Base-by-base conservation (phyloP, 2,329 filamentous ascomycete species). In the Ophiostoma sp. region DNA sequence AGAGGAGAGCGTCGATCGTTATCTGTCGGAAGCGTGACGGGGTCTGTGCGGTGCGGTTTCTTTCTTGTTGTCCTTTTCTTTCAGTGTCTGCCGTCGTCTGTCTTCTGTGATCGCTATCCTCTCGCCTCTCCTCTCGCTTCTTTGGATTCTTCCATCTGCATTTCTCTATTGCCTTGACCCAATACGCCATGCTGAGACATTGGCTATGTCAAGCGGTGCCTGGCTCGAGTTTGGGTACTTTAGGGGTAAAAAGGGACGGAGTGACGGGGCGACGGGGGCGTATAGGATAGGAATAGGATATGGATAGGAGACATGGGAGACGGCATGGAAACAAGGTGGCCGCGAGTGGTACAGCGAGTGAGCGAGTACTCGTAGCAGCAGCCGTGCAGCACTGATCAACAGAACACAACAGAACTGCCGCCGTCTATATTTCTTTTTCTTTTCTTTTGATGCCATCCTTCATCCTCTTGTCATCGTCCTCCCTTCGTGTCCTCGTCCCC, bases 1-100 rank as follows among this genome's bases (percentile, higher is more conserved):
- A 55, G 47, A 47, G n/a, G 12, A 55, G 47, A 47, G n/a, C n/a
- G 49, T 55, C 49, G 49, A 55, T 55, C 49, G n/a, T 27, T 55
- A 27, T 27, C 49, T 27, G n/a, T 55, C 49, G 49, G 18, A 27
- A 27, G 27, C n/a, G 49, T 52, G 11, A 8, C 18, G 49, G 27
- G 49, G 49, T 55, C 49, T 55, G 49, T 55, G 49, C 49, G n/a
- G 47, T 49, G 2, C 12, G 42, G 8, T 44, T 44, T 44, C 42
- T 44, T 12, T 44, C 42, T 44, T 44, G 3, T 44, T 44, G 8
- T 44, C 5, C 5, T 44, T 44, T 44, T 8, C 12, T 44, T 8
- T 44, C 4, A 12, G 8, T 12, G 42, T 44, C 42, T 44, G 42
- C 12, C 42, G 4, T 44, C 42, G 42, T 44, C 42, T 44, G 12